These are phyloP conservation scores for Blastobotrys robertii DNA, from an alignment of 805 yeast species.

Conservation along the genomic window DNA sequence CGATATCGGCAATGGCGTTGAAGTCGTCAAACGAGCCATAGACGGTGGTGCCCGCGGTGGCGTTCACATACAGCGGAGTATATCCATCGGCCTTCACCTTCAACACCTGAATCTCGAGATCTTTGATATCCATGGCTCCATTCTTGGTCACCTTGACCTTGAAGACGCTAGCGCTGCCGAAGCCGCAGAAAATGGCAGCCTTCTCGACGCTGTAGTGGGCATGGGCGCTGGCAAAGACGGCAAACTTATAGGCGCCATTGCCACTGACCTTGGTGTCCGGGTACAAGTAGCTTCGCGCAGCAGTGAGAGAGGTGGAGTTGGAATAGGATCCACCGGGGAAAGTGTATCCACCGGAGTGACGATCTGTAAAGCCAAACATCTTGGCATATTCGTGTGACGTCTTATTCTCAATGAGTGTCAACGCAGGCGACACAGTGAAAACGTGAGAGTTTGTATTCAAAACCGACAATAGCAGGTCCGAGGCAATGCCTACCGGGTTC, in stretches of 20 bases:
- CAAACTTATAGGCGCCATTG: constrained; percentile 44
- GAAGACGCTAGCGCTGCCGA: constrained; percentile 55
- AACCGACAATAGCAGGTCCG: constrained; percentile 58
- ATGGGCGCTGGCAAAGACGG: constrained; percentile 60
- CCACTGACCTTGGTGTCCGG: constrained; percentile 67
- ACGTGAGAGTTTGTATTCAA: constrained; percentile 82
- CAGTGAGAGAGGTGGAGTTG: constrained; percentile 66
- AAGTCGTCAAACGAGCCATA: constrained; percentile 75
- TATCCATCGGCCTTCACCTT: constrained; percentile 41
- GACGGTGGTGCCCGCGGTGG: constrained; percentile 85
- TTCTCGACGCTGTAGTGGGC: constrained; percentile 75
- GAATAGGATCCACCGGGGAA: constrained; percentile 87
- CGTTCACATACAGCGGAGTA: constrained; percentile 67
- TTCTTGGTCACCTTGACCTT: constrained; percentile 47
- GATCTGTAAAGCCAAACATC: constrained; percentile 48
- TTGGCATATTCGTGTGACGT: constrained; percentile 60
- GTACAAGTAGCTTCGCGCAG: constrained; percentile 54
- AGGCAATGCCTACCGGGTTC: constrained; percentile 71
- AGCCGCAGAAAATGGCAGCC: constrained; percentile 66
- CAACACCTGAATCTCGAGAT: constrained; percentile 38
- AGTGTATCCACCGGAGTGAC: constrained; percentile 68
- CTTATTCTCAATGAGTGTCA: constrained; percentile 63
- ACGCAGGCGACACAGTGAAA: constrained; percentile 70
- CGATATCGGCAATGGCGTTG: constrained; percentile 41
- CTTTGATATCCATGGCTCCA: constrained; percentile 47